Percentiles rank a stretch among this genome's conserved stretches.
Conservation (phyloP, 2,329 filamentous ascomycete species). For the Ascomycota sp. region DNA sequence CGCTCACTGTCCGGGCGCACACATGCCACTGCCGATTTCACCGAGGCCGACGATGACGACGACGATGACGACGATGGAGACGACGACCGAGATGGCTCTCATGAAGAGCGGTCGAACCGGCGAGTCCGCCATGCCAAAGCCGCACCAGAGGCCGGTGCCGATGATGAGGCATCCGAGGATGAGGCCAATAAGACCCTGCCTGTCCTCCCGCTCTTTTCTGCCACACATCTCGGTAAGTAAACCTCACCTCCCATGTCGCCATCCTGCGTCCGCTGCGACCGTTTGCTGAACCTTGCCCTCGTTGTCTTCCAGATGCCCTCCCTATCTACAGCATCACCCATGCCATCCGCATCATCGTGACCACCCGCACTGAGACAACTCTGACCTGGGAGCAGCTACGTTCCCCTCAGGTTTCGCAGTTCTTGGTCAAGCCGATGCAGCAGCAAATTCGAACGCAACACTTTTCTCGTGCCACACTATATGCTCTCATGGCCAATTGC, state of each 20-base stretch:
- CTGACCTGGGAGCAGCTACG: conserved; percentile 85
- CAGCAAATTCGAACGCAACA: conserved; percentile 66
- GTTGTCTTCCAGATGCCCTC: conserved; percentile 40
- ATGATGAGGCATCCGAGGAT: conserved; percentile 22
- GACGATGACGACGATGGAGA: conserved; percentile 20
- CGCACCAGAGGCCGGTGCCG: conserved; percentile 23
- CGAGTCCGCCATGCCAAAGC: conserved; percentile 19
- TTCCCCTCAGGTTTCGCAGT: conserved; percentile 89
- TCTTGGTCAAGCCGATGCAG: conserved; percentile 85
- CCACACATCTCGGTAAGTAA: conserved; percentile 45
- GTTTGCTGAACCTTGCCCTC: conserved; percentile 1
- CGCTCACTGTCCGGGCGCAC: conserved; percentile 10
- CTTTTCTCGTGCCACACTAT: conserved; percentile 68
- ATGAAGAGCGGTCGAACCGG: conserved; percentile 11
- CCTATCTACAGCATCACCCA: conserved; percentile 83
- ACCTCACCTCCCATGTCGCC: neutral
- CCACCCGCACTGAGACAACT: conserved; percentile 72
- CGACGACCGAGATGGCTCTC: conserved; percentile 23
- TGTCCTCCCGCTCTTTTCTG: conserved; percentile 56
- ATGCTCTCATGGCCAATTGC: conserved; percentile 81
- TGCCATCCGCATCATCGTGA: conserved; percentile 64
- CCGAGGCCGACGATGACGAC: conserved; percentile 36
- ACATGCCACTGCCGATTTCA: conserved; percentile 42
- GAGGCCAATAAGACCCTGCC: conserved; percentile 13
- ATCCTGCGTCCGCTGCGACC: conserved; percentile 1